These are phyloP conservation scores for Vitis riparia DNA, from an alignment of 164 flowering plant species.

Conservation along the genomic window DNA sequence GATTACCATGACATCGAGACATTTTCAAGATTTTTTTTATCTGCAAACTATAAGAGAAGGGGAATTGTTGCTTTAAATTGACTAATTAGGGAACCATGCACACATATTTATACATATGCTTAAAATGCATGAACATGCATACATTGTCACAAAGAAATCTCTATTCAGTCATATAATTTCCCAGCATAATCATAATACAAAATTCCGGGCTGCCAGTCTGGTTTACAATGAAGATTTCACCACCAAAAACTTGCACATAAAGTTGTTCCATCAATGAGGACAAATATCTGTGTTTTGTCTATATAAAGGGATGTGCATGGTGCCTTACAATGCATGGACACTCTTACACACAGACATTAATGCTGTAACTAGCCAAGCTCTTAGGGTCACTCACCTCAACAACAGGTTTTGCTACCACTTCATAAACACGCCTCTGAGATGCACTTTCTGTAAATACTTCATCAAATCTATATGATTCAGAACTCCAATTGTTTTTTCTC, in stretches of 20 bases:
- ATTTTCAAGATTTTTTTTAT: background rate
- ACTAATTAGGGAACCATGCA: background rate
- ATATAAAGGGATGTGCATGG: no score
- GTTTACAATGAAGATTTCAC: background rate
- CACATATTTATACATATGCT: no score
- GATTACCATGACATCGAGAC: constrained; percentile 1
- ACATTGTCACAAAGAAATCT: background rate
- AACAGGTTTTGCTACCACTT: constrained; percentile 89
- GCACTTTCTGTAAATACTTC: constrained; percentile 85
- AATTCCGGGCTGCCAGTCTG: background rate
- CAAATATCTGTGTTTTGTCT: background rate
- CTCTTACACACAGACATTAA: background rate
- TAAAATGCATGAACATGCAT: background rate
- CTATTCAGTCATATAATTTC: background rate
- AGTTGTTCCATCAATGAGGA: background rate
- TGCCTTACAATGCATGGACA: no score
- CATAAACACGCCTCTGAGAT: constrained; percentile 91
- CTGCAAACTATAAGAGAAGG: background rate
- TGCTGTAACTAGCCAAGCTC: background rate
- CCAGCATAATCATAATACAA: background rate
- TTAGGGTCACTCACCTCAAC: constrained; percentile 60
- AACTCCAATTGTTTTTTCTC: constrained; percentile 87
- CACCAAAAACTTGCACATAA: background rate
- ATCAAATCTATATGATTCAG: constrained; percentile 84
- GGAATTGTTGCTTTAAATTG: constrained; percentile 6